phyloP scores from a whole-genome alignment of 2,329 filamentous ascomycete species.

The Akanthomyces muscarius region DNA sequence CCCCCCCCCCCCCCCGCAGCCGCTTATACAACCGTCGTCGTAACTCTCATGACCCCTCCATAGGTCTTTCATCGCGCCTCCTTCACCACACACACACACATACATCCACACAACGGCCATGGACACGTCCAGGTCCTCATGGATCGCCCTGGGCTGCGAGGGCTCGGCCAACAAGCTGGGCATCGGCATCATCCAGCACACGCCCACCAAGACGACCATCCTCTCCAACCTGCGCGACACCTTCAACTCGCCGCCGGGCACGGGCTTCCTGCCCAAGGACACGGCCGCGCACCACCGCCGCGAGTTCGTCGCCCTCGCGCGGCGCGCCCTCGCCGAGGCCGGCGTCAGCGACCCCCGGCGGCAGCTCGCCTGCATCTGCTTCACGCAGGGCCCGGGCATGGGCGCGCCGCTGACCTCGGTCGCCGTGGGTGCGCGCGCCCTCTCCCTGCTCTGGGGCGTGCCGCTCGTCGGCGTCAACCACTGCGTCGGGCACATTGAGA shows the following conservation, averaged over 20 bases:
- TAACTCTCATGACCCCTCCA: neutral
- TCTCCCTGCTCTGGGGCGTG: constrained; percentile 79
- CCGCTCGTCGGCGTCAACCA: constrained; percentile 95
- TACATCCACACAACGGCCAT: constrained; percentile 19
- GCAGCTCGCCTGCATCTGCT: constrained; percentile 89
- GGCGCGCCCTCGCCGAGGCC: constrained; percentile 70
- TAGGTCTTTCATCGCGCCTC: neutral
- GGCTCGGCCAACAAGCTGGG: constrained; percentile 98
- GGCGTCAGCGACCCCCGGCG: constrained; percentile 43
- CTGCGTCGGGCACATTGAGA: constrained; percentile 97
- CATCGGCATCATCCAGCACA: constrained; percentile 85
- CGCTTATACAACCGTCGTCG: neutral
- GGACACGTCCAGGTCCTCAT: constrained; percentile 33
- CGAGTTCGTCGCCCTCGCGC: constrained; percentile 79
- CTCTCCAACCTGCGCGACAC: constrained; percentile 95
- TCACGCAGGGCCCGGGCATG: constrained; percentile 95
- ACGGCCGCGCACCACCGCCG: constrained; percentile 87
- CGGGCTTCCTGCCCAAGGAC: constrained; percentile 94
- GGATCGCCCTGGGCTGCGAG: constrained; percentile 63
- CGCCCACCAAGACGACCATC: constrained; percentile 54
- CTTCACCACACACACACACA: neutral
- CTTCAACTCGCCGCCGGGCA: constrained; percentile 84
- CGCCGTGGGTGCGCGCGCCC: constrained; percentile 76
- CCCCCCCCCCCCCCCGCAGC: too few relatives aligned
- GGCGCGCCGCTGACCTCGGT: constrained; percentile 86